Evolutionary conservation across 2,329 filamentous ascomycete species (phyloP).

Genomic region (Pseudopyricularia cyperi): DNA sequence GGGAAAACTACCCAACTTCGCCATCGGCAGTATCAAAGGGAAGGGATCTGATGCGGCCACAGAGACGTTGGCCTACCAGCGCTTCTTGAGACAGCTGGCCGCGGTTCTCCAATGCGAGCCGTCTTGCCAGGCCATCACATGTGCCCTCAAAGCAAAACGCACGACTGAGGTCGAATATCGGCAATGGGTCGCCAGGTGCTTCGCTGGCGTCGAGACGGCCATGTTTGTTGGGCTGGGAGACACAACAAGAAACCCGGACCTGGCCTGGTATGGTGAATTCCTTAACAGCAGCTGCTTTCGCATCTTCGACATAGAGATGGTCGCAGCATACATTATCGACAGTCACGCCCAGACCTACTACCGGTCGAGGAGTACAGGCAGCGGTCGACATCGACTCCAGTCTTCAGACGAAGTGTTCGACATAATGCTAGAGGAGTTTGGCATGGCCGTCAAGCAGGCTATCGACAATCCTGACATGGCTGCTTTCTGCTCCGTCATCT

Average conservation of each 20-base stretch:
- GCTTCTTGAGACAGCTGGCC: conserved; percentile 56
- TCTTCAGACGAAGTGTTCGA: conserved; percentile 20
- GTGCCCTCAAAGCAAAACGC: conserved; percentile 26
- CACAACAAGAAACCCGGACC: conserved; percentile 42
- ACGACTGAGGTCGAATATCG: conserved; percentile 29
- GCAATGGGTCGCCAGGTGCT: conserved; percentile 48
- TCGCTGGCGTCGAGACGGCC: conserved; percentile 57
- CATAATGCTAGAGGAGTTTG: conserved; percentile 35
- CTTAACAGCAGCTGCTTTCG: conserved; percentile 52
- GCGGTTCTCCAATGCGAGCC: conserved; percentile 45
- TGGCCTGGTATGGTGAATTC: conserved; percentile 50
- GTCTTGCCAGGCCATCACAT: conserved; percentile 44
- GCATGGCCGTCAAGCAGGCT: conserved; percentile 36
- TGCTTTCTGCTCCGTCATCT: conserved; percentile 74
- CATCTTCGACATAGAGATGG: conserved; percentile 64
- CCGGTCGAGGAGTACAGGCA: conserved; percentile 15
- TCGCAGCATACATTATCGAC: conserved; percentile 51
- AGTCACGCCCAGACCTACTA: conserved; percentile 21
- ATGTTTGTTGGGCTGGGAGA: conserved; percentile 61
- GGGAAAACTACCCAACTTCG: conserved; percentile 35
- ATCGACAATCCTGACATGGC: conserved; percentile 56
- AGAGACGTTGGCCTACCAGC: conserved; percentile 54
- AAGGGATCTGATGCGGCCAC: conserved; percentile 49
- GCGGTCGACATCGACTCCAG: neutral
- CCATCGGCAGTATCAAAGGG: conserved; percentile 62